These are phyloP conservation scores for Auricularia cornea DNA, from an alignment of 768 basidiomycete species.

Conservation along the genomic window DNA sequence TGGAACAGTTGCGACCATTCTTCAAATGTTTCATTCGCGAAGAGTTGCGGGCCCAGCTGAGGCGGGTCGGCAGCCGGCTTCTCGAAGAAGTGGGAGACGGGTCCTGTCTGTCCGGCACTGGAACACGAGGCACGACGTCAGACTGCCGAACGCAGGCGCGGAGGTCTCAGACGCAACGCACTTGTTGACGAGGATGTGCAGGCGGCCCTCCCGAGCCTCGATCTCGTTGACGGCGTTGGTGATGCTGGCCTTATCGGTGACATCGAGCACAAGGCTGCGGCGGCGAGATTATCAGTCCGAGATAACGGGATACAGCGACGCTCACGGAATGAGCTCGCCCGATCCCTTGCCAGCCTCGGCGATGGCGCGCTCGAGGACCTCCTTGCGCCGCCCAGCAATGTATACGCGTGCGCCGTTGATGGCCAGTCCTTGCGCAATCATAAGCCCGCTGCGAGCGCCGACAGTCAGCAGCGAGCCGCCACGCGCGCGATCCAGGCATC, in stretches of 20 bases:
- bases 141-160: neutral
- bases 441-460: slow-evolving; percentile 30
- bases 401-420: slow-evolving; percentile 75
- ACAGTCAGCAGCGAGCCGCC: neutral
- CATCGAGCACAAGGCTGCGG: slow-evolving; percentile 58
- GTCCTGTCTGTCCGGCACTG: slow-evolving; percentile 73
- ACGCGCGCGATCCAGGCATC: neutral
- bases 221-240: slow-evolving; percentile 42
- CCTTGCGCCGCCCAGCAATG: slow-evolving; percentile 60
- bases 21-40: slow-evolving; percentile 56
- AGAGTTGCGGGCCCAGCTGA: slow-evolving; percentile 58
- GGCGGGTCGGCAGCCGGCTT: slow-evolving; percentile 50
- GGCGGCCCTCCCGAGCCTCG: slow-evolving; percentile 51
- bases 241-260: slow-evolving; percentile 63
- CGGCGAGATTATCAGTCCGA: neutral
- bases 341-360: slow-evolving; percentile 27
- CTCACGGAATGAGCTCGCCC: slow-evolving; percentile 53
- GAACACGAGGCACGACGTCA: neutral
- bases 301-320: neutral
- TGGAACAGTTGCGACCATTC: slow-evolving; percentile 54
- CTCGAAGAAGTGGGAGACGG: slow-evolving; percentile 48
- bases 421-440: slow-evolving; percentile 67
- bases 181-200: slow-evolving; percentile 83
- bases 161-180: slow-evolving; percentile 19
- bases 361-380: slow-evolving; percentile 42